Conservation (phyloP, 306 rosid species). For the Lathyrus tuberosus region DNA sequence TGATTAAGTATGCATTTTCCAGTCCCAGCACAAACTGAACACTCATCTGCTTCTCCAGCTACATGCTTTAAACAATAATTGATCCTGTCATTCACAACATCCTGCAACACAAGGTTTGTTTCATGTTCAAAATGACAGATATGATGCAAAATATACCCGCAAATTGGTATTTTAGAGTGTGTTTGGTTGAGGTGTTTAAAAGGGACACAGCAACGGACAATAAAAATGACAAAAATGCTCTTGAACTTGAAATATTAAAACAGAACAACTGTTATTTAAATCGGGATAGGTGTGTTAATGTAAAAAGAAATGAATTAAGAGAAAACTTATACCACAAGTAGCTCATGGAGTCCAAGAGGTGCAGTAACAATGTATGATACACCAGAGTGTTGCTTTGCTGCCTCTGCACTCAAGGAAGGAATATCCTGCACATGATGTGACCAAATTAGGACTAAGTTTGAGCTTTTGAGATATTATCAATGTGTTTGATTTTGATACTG, state of each 20-base stretch:
- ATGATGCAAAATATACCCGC: conserved; percentile 3
- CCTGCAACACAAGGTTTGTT: conserved; percentile 54
- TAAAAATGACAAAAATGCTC: conserved; percentile 5
- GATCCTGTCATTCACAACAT: conserved; percentile 84
- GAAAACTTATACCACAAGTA: conserved; percentile 70
- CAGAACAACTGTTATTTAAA: neutral
- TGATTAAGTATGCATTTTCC: conserved; percentile 24
- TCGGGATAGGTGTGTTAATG: neutral
- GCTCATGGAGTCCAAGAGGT: conserved; percentile 84
- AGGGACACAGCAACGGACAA: neutral
- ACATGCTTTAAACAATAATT: conserved; percentile 74
- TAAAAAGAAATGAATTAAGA: conserved; percentile 23
- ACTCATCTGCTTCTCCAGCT: conserved; percentile 77
- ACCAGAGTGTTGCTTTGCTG: conserved; percentile 79
- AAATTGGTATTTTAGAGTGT: neutral
- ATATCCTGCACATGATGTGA: conserved; percentile 65
- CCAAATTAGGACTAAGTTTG: neutral
- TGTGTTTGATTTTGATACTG: no score
- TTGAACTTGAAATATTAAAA: conserved; percentile 8
- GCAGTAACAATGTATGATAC: conserved; percentile 76
- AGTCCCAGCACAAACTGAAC: conserved; percentile 83
- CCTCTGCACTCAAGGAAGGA: conserved; percentile 86
- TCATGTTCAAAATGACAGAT: conserved; percentile 23
- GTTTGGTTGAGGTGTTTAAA: no score
- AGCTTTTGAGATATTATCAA: neutral